These are phyloP conservation scores for Leishmania aethiopica DNA, from an alignment of 208 protist species.

Conservation along the genomic window DNA sequence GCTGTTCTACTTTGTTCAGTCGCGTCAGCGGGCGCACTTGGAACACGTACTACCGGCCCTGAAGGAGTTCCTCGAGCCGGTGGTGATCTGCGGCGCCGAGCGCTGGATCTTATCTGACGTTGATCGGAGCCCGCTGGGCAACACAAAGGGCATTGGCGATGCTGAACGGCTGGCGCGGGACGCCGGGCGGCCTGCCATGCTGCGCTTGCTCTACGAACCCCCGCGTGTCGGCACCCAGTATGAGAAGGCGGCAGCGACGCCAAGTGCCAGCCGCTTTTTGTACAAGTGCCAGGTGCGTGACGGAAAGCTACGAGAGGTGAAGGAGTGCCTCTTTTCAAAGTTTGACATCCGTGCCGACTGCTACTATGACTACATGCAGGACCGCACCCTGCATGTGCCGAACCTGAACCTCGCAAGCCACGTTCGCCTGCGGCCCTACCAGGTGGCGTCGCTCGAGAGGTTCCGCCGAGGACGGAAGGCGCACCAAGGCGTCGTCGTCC, in stretches of 20 bases:
- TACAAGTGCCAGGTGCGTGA: constrained; percentile 78
- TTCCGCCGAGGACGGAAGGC: constrained; percentile 85
- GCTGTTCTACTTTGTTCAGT: constrained; percentile 84
- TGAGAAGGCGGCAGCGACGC: not conserved
- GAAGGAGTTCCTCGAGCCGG: constrained; percentile 70
- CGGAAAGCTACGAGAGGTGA: constrained; percentile 76
- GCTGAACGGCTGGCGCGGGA: constrained; percentile 15
- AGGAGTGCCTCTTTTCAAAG: constrained; percentile 69
- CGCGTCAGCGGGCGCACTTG: constrained; percentile 70
- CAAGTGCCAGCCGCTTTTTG: constrained; percentile 48
- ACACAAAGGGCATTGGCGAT: not conserved
- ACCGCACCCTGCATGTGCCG: constrained; percentile 60
- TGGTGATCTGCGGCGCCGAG: constrained; percentile 59
- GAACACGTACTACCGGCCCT: constrained; percentile 61
- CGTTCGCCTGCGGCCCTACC: constrained; percentile 84
- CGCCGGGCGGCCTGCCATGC: constrained; percentile 33
- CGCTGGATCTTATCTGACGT: constrained; percentile 88
- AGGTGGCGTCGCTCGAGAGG: constrained; percentile 83
- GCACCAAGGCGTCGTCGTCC: constrained; percentile 97
- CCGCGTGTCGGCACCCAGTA: not conserved
- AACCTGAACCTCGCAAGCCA: constrained; percentile 58
- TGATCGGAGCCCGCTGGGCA: constrained; percentile 46
- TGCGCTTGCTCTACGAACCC: constrained; percentile 42
- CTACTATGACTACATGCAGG: constrained; percentile 87
- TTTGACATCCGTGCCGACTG: constrained; percentile 84